Evolutionary conservation across 2,329 filamentous ascomycete species (phyloP).

Genomic region (Aspergillus ochraceoroseus): DNA sequence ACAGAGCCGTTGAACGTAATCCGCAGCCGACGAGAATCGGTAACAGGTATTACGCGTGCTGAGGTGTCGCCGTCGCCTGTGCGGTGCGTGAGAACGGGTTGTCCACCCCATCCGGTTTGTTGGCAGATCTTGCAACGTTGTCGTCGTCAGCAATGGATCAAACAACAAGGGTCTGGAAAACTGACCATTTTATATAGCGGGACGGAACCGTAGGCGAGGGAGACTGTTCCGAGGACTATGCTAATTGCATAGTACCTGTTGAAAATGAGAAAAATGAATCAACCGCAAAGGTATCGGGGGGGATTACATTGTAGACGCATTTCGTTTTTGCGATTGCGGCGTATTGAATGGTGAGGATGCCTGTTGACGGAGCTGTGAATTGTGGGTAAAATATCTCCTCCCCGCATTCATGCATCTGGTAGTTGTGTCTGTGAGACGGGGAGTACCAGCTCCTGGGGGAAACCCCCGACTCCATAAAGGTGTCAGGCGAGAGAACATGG

Average conservation of each 20-base stretch:
- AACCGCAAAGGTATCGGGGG: conserved; percentile 2
- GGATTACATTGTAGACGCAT: conserved; percentile 53
- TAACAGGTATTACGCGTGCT: conserved; percentile 73
- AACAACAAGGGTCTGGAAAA: too few relatives aligned
- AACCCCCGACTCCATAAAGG: conserved; percentile 25
- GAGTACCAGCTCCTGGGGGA: conserved; percentile 13
- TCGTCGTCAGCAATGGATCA: conserved; percentile 1
- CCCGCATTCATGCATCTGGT: conserved; percentile 22
- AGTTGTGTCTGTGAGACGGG: conserved; percentile 15
- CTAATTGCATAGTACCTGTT: conserved; percentile 60
- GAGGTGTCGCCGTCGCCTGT: conserved; percentile 65
- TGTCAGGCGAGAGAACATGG: conserved; percentile 30
- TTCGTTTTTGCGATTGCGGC: conserved; percentile 44
- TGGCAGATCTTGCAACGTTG: conserved; percentile 44
- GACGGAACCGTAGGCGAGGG: conserved; percentile 61
- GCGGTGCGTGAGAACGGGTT: conserved; percentile 75
- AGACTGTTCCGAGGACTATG: conserved; percentile 58
- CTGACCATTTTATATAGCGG: conserved; percentile 63
- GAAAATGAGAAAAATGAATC: conserved; percentile 15
- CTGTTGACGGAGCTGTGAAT: conserved; percentile 26
- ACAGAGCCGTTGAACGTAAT: conserved; percentile 96
- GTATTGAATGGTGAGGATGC: conserved; percentile 34
- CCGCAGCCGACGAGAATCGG: conserved; percentile 73
- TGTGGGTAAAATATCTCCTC: conserved; percentile 34
- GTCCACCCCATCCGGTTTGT: conserved; percentile 73